phyloP scores from a whole-genome alignment of 1,284 basidiomycete genomes.

The Stereum hirsutum region DNA sequence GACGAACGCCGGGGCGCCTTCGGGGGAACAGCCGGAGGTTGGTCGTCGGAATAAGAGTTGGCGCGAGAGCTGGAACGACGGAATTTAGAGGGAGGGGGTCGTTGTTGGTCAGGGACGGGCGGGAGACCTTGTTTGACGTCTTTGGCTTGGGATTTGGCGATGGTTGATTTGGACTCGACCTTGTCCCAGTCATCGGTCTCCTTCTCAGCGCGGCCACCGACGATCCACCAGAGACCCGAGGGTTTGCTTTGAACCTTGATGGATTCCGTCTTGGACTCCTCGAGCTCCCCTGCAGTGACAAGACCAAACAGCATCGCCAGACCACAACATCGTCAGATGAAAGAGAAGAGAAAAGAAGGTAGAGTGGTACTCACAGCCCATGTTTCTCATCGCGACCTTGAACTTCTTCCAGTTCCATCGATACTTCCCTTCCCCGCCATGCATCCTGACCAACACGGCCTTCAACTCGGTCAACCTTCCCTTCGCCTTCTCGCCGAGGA shows the following conservation, averaged over 20 bases:
- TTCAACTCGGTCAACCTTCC: conserved; percentile 59
- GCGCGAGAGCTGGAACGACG: no score
- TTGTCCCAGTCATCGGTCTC: conserved; percentile 4
- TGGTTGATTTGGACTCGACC: no score
- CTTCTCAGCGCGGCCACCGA: conserved; percentile 33
- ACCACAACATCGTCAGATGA: not conserved
- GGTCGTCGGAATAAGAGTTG: no score
- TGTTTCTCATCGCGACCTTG: conserved; percentile 63
- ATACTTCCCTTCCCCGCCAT: conserved; percentile 67
- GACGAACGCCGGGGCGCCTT: no score
- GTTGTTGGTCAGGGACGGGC: no score
- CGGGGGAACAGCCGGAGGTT: no score
- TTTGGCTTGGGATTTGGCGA: no score
- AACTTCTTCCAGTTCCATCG: conserved; percentile 75
- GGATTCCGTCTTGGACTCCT: conserved; percentile 41
- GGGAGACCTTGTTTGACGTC: no score
- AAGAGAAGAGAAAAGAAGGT: conserved; percentile 3
- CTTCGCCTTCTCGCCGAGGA: conserved; percentile 56
- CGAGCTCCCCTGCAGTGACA: conserved; percentile 44
- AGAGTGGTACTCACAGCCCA: conserved; percentile 54
- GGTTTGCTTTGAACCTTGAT: conserved; percentile 50
- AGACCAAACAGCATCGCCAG: no score
- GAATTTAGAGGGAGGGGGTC: no score
- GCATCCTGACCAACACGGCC: conserved; percentile 58
- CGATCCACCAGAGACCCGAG: conserved; percentile 51